phyloP scores from a whole-genome alignment of 208 protist genomes.

The Crithidia mellificae region DNA sequence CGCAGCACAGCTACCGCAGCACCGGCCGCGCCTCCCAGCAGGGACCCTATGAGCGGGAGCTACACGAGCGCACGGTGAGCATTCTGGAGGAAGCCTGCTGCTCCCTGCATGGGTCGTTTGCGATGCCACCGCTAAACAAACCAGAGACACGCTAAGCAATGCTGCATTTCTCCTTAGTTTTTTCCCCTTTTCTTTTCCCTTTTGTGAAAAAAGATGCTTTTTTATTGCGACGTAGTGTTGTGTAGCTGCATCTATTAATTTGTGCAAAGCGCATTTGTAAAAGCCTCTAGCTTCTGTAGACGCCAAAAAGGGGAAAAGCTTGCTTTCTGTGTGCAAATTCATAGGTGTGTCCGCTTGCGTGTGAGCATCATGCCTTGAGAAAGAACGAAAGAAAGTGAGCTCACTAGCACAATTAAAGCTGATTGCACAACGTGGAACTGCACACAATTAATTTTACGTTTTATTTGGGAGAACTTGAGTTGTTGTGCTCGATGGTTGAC shows the following conservation, averaged over 20 bases:
- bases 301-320: no score
- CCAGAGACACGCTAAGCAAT: neutral
- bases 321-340: no score
- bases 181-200: no score
- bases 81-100: conserved; percentile 34
- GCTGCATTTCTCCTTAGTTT: no score
- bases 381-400: no score
- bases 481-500: neutral
- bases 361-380: no score
- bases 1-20: conserved; percentile 5
- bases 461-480: neutral
- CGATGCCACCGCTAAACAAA: conserved; percentile 14
- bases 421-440: no score
- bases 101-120: conserved; percentile 30
- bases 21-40: neutral
- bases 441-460: neutral
- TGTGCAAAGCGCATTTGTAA: neutral
- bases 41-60: conserved; percentile 19
- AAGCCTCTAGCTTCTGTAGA: neutral
- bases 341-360: no score
- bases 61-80: conserved; percentile 31
- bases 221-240: no score
- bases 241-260: neutral
- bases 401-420: no score
- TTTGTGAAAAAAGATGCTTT: no score